Evolutionary conservation across 345 rosid genomes (phyloP).

Genomic region (Orychophragmus violaceus): DNA sequence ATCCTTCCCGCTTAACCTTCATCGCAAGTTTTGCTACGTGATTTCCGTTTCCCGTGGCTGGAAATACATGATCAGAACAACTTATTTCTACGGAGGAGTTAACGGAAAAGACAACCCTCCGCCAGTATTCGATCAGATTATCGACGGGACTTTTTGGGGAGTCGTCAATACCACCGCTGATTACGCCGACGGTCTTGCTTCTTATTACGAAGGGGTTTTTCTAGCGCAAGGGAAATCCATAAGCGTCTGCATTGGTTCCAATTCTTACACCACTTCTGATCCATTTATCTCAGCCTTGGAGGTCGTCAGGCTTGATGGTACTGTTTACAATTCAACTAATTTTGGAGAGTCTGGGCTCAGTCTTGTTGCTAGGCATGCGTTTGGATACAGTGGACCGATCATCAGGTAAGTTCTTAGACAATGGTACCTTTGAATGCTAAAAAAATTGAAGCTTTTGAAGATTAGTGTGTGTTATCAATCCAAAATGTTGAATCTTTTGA

Average conservation of each 20-base stretch:
- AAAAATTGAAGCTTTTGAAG: neutral
- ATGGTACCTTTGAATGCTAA: neutral
- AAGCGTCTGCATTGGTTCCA: constrained; percentile 66
- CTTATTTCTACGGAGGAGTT: constrained; percentile 80
- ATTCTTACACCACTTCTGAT: constrained; percentile 64
- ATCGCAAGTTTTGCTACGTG: constrained; percentile 63
- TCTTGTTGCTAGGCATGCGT: constrained; percentile 70
- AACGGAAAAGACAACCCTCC: constrained; percentile 48
- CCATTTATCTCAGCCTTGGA: constrained; percentile 90
- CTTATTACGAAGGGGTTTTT: constrained; percentile 80
- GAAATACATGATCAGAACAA: constrained; percentile 61
- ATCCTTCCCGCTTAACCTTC: constrained; percentile 55
- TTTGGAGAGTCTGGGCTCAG: constrained; percentile 41
- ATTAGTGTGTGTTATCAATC: neutral
- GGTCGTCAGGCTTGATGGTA: constrained; percentile 47
- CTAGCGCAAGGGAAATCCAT: constrained; percentile 62
- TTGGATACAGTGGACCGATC: constrained; percentile 51
- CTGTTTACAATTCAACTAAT: constrained; percentile 68
- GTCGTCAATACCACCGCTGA: constrained; percentile 72
- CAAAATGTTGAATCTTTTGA: neutral
- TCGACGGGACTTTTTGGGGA: constrained; percentile 83
- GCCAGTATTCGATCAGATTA: constrained; percentile 87
- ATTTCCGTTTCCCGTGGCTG: constrained; percentile 47
- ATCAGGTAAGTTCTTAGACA: constrained; percentile 40
- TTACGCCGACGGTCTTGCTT: constrained; percentile 41